A percentile compares a stretch with the other conserved stretches of the same genome.
Evolutionary conservation across 495 filamentous ascomycete species (phyloP).

Genomic region (Delitschia confertaspora): DNA sequence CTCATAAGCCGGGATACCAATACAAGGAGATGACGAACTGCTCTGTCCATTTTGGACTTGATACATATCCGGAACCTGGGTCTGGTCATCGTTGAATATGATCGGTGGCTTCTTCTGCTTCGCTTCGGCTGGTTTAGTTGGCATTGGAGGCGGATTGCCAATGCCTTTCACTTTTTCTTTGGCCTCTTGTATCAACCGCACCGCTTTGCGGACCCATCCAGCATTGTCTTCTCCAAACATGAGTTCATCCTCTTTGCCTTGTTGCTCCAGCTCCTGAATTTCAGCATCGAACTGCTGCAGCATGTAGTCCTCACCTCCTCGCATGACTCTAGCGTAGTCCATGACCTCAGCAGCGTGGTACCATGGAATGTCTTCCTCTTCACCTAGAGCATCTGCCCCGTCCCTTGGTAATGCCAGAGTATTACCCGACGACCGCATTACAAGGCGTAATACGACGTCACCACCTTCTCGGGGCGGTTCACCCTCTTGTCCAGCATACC

Average conservation of each 20-base stretch:
- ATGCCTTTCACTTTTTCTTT: constrained; percentile 65
- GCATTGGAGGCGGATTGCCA: constrained; percentile 55
- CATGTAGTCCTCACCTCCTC: constrained; percentile 86
- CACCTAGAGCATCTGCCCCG: constrained; percentile 57
- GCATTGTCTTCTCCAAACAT: constrained; percentile 81
- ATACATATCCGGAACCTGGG: constrained; percentile 49
- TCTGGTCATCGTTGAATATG: constrained; percentile 38
- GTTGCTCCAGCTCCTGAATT: constrained; percentile 59
- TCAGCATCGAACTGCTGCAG: constrained; percentile 65
- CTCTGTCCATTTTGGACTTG: constrained; percentile 41
- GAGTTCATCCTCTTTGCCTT: constrained; percentile 81
- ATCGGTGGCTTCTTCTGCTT: constrained; percentile 42
- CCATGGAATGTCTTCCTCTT: constrained; percentile 78
- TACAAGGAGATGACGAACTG: not conserved
- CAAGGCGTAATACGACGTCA: constrained; percentile 78
- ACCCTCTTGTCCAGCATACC: constrained; percentile 83
- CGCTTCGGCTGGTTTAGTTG: constrained; percentile 44
- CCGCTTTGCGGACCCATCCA: constrained; percentile 81
- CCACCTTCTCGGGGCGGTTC: constrained; percentile 69
- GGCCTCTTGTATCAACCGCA: constrained; percentile 57
- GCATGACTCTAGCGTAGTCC: constrained; percentile 94
- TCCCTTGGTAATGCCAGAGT: constrained; percentile 83
- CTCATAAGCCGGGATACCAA: no score
- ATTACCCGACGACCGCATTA: constrained; percentile 67
- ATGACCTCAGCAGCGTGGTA: constrained; percentile 86